phyloP scores from a whole-genome alignment of 225 moss, liverwort and hornwort genomes.

The Lunularia cruciata region DNA sequence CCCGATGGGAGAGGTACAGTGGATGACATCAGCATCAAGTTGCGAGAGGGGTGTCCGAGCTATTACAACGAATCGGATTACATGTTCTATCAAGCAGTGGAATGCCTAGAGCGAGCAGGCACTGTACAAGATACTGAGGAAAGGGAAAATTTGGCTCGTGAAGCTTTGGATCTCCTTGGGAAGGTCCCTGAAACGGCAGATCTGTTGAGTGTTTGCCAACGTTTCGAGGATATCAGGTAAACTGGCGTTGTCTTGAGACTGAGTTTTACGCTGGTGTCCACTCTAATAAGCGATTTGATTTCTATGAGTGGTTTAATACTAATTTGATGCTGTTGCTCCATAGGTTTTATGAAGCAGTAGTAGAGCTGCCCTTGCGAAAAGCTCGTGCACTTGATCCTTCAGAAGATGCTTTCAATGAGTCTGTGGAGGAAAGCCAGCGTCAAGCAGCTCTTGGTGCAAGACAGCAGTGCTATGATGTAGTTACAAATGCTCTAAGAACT shows the following conservation, averaged over 20 bases:
- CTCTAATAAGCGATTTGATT: conserved; percentile 16
- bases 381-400: conserved; percentile 92
- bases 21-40: conserved; percentile 91
- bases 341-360: conserved; percentile 99
- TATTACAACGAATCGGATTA: conserved; percentile 99
- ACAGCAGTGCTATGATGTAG: conserved; percentile 91
- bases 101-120: conserved; percentile 87
- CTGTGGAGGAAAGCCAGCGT: conserved; percentile 77
- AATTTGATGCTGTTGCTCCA: no score
- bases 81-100: conserved; percentile 96
- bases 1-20: conserved; percentile 98
- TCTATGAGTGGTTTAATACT: background rate
- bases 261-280: background rate
- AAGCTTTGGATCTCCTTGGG: conserved; percentile 84
- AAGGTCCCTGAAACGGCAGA: conserved; percentile 94
- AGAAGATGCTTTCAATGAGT: conserved; percentile 91
- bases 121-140: conserved; percentile 68
- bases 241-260: conserved; percentile 9
- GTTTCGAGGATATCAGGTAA: conserved; percentile 98
- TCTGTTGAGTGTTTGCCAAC: conserved; percentile 89
- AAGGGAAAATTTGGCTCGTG: conserved; percentile 81
- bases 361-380: conserved; percentile 89
- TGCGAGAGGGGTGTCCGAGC: conserved; percentile 97
- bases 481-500: conserved; percentile 86
- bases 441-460: conserved; percentile 71